Evolutionary conservation across 768 basidiomycete genomes (phyloP).

Genomic region (Lactarius akahatsu): DNA sequence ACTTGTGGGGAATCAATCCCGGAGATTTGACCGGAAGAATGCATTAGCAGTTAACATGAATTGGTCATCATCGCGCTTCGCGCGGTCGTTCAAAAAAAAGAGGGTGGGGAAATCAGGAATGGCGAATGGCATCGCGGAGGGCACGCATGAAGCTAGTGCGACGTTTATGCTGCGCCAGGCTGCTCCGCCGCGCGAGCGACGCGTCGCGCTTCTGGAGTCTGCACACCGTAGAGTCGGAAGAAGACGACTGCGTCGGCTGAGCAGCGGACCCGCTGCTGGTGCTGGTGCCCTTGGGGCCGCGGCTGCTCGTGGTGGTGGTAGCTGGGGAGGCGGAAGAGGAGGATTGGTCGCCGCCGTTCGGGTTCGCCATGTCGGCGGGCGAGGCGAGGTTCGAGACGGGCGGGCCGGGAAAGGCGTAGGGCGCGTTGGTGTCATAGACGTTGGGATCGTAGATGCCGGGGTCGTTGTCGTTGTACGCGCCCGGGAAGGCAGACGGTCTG

Average conservation of each 20-base stretch:
- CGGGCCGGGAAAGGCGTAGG: constrained; percentile 25
- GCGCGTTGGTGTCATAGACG: constrained; percentile 27
- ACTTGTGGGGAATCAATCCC: constrained; percentile 1
- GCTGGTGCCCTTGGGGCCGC: neutral
- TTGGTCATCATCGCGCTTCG: constrained; percentile 2
- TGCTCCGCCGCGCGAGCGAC: constrained; percentile 9
- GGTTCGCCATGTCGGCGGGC: constrained; percentile 5
- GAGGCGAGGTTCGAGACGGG: constrained; percentile 29
- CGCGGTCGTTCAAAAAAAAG: neutral
- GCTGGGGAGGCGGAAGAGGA: neutral
- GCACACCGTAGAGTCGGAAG: constrained; percentile 1
- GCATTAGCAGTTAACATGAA: neutral
- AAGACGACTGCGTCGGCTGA: neutral
- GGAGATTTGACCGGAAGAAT: neutral
- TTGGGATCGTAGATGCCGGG: constrained; percentile 66
- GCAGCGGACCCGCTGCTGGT: constrained; percentile 1
- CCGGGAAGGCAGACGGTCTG: constrained; percentile 68
- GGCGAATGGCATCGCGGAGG: constrained; percentile 13
- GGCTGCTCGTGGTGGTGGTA: neutral
- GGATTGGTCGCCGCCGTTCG: neutral
- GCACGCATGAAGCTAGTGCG: constrained; percentile 16
- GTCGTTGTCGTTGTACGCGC: constrained; percentile 68
- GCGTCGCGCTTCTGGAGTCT: constrained; percentile 14
- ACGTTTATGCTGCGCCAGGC: constrained; percentile 9
- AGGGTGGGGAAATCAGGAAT: constrained; percentile 4